Conservation (phyloP, 257 asterid genomes). For the Ligustrum vulgare region DNA sequence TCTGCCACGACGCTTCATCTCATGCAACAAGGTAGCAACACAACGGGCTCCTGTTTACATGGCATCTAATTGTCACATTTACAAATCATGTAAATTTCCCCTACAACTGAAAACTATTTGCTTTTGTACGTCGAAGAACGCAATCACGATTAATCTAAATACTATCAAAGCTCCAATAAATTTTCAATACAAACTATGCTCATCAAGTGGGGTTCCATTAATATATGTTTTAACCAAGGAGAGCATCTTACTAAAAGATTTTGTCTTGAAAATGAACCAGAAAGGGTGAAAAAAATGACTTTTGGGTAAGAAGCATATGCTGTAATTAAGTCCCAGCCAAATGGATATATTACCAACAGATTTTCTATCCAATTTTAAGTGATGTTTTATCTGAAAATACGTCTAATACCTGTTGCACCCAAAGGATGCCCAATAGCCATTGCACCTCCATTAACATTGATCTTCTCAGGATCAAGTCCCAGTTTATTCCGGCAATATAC, state of each 20-base stretch:
- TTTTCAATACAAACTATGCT: not conserved
- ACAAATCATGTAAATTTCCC: not conserved
- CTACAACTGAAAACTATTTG: not conserved
- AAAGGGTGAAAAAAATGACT: not conserved
- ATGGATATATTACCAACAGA: not conserved
- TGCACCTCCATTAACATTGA: conserved; percentile 98
- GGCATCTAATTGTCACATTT: not conserved
- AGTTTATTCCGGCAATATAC: conserved; percentile 89
- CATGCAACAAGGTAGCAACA: conserved; percentile 89
- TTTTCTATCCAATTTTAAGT: not conserved
- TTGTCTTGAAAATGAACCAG: not conserved
- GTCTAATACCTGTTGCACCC: conserved; percentile 79
- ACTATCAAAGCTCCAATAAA: not conserved
- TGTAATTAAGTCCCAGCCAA: not conserved
- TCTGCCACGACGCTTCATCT: conserved; percentile 94
- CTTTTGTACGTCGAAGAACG: not conserved
- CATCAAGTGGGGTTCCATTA: not conserved
- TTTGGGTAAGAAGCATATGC: not conserved
- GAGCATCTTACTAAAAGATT: not conserved
- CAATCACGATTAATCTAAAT: not conserved
- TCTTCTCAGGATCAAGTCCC: conserved; percentile 91
- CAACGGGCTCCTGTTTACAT: conserved; percentile 77
- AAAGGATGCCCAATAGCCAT: conserved; percentile 97
- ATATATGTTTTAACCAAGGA: not conserved
- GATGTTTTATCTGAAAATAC: not conserved